Evolutionary conservation across 2,329 filamentous ascomycete species (phyloP).

Genomic region (Coniochaeta sp.): DNA sequence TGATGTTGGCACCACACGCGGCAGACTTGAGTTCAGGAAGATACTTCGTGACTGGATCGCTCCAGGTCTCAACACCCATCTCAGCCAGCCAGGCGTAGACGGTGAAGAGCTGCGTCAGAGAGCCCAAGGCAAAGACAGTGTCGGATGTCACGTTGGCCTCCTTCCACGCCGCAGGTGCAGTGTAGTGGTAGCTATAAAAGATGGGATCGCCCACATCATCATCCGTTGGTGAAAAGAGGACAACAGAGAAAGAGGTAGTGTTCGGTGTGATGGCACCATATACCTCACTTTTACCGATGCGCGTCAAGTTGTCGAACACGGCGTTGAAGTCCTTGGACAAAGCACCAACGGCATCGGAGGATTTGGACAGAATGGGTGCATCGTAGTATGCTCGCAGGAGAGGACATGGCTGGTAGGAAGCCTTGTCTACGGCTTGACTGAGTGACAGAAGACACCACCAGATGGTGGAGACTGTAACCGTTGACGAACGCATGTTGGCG

Average conservation of each 20-base stretch:
- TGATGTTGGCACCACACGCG: background rate
- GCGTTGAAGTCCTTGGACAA: constrained; percentile 11
- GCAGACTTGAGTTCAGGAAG: constrained; percentile 14
- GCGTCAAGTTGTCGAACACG: constrained; percentile 13
- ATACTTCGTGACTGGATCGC: constrained; percentile 18
- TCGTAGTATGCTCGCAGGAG: constrained; percentile 12
- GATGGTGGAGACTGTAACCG: background rate
- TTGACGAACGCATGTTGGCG: background rate
- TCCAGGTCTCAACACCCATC: constrained; percentile 19
- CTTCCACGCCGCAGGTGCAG: constrained; percentile 5
- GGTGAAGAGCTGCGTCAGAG: constrained; percentile 23
- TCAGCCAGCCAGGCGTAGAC: constrained; percentile 23
- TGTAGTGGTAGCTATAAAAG: constrained; percentile 17
- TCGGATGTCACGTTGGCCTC: constrained; percentile 9
- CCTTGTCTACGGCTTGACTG: background rate
- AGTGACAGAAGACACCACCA: background rate
- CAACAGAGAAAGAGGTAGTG: constrained; percentile 19
- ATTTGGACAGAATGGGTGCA: constrained; percentile 6
- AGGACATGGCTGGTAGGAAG: constrained; percentile 11
- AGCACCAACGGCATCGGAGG: constrained; percentile 5
- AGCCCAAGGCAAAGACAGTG: constrained; percentile 19
- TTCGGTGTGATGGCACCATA: constrained; percentile 16
- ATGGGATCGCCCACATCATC: constrained; percentile 4
- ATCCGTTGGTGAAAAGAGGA: constrained; percentile 12
- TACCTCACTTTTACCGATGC: constrained; percentile 10